A percentile compares a stretch with the other conserved stretches of the same genome.
Conservation (phyloP, 495 filamentous ascomycete species). For the Xylaria curta region DNA sequence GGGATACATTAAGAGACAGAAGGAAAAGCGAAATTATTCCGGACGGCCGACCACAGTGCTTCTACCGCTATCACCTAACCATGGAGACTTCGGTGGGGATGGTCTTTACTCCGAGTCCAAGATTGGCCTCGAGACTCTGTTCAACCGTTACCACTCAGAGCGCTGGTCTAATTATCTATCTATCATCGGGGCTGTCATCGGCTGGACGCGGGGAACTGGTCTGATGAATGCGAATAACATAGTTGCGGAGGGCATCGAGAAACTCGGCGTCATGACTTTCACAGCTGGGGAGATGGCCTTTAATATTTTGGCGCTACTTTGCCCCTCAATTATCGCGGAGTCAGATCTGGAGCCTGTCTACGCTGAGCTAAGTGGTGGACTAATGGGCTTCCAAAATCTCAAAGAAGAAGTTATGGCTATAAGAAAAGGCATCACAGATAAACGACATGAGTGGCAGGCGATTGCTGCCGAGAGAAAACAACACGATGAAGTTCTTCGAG, state of each 20-base stretch:
- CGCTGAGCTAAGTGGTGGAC: constrained; percentile 86
- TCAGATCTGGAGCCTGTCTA: constrained; percentile 85
- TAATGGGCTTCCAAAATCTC: constrained; percentile 84
- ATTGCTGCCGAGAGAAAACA: constrained; percentile 74
- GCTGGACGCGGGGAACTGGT: constrained; percentile 88
- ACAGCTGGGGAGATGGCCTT: constrained; percentile 92
- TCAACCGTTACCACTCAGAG: constrained; percentile 90
- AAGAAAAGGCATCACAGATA: constrained; percentile 79
- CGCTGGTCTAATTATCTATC: constrained; percentile 87
- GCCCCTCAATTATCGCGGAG: constrained; percentile 80
- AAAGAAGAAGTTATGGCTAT: constrained; percentile 79
- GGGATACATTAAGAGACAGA: constrained; percentile 78
- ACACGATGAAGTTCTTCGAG: constrained; percentile 74
- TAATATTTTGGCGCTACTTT: constrained; percentile 85
- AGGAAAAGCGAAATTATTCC: constrained; percentile 74
- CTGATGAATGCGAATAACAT: constrained; percentile 88
- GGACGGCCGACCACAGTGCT: constrained; percentile 85
- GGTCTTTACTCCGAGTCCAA: constrained; percentile 89
- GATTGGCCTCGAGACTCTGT: constrained; percentile 81
- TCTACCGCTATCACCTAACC: constrained; percentile 82
- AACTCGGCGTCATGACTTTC: constrained; percentile 84
- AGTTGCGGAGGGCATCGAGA: constrained; percentile 84
- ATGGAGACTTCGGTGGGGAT: constrained; percentile 88
- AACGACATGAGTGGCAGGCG: constrained; percentile 87
- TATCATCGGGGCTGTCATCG: constrained; percentile 87